A percentile compares a stretch with the other conserved stretches of the same genome.
Evolutionary conservation across 1,284 basidiomycete genomes (phyloP).

Genomic region (Apiotrichum mycotoxinovorans): DNA sequence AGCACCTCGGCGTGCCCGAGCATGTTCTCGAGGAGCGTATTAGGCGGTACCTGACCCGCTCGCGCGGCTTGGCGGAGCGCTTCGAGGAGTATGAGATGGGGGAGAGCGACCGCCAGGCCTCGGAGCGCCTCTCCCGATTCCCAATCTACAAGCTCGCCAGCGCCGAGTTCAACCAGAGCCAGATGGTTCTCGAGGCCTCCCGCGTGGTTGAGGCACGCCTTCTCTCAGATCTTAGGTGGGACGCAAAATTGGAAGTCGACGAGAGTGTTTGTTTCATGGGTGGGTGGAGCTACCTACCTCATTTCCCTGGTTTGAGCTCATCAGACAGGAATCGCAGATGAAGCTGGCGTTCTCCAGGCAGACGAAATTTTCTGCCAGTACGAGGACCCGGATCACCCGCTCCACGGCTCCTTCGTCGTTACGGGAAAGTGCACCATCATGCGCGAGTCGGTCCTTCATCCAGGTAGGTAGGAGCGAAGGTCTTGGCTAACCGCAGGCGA

Average conservation of each 20-base stretch:
- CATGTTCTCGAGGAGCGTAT: constrained; percentile 18
- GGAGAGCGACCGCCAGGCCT: constrained; percentile 7
- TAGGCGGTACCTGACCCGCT: constrained; percentile 9
- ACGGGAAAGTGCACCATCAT: constrained; percentile 26
- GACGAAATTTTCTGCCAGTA: constrained; percentile 35
- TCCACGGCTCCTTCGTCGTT: constrained; percentile 14
- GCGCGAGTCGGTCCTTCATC: constrained; percentile 27
- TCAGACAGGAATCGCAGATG: constrained; percentile 28
- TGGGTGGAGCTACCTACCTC: background rate
- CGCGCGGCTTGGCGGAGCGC: constrained; percentile 16
- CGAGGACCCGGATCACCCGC: constrained; percentile 13
- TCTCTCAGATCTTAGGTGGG: constrained; percentile 27
- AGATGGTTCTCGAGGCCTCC: constrained; percentile 24
- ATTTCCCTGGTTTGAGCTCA: background rate
- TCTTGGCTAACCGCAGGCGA: constrained; percentile 18
- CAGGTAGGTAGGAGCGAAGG: constrained; percentile 2
- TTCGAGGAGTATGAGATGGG: constrained; percentile 3
- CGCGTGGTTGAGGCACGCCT: constrained; percentile 21
- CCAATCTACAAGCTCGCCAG: constrained; percentile 22
- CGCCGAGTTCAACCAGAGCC: constrained; percentile 25
- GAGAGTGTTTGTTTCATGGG: constrained; percentile 28
- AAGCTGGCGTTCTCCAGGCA: constrained; percentile 25
- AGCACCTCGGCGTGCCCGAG: constrained; percentile 23
- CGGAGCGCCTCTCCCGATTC: constrained; percentile 9
- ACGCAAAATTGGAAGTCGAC: constrained; percentile 24